Conservation (phyloP, 441 rosid genomes). For the Kokia cookei region DNA sequence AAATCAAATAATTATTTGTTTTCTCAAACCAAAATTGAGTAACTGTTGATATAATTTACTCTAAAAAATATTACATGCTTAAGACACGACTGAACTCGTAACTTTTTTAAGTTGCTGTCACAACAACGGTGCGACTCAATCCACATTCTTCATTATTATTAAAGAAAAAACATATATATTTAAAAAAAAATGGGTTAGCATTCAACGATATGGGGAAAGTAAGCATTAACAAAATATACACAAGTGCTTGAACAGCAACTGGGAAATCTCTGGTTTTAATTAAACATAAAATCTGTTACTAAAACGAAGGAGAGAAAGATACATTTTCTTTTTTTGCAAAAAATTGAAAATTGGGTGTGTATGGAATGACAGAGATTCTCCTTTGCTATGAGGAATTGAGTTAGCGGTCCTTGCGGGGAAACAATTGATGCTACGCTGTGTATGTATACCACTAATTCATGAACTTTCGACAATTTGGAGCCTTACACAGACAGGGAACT, state of each 20-base stretch:
- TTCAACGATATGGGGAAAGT: not conserved
- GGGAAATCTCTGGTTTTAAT: not conserved
- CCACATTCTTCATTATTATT: too few relatives aligned
- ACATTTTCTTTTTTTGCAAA: not conserved
- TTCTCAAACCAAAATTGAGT: too few relatives aligned
- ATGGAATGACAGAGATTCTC: conserved; percentile 24
- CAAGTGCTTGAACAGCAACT: not conserved
- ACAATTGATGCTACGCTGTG: conserved; percentile 23
- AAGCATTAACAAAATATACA: not conserved
- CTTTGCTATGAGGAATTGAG: conserved; percentile 19
- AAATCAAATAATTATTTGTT: too few relatives aligned
- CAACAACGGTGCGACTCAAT: too few relatives aligned
- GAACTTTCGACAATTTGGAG: conserved; percentile 83
- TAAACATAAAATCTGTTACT: not conserved
- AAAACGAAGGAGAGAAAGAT: not conserved
- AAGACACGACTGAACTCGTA: too few relatives aligned
- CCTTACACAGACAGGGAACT: conserved; percentile 88
- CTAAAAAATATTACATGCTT: too few relatives aligned
- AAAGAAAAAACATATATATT: not conserved
- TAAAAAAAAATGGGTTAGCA: not conserved
- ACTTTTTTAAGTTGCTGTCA: too few relatives aligned
- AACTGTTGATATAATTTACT: too few relatives aligned
- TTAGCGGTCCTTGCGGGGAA: conserved; percentile 62
- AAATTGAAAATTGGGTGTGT: conserved; percentile 21
- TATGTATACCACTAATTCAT: conserved; percentile 60